Conservation (phyloP, 2,329 filamentous ascomycete species). For the Claviceps citrina region DNA sequence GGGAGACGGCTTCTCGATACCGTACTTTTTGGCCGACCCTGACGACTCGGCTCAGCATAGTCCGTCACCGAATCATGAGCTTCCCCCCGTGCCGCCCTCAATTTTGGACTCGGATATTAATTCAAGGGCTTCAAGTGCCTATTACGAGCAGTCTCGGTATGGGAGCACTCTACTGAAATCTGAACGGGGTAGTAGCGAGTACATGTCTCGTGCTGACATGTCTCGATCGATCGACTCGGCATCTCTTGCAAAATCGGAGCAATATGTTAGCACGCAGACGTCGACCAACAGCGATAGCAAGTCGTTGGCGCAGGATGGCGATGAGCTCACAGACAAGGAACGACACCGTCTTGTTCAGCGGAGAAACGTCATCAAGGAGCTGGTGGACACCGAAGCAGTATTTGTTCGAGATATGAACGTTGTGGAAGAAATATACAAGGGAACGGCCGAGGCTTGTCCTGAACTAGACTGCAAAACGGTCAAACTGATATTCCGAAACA, state of each 20-base stretch:
- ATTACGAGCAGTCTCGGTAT: constrained; percentile 23
- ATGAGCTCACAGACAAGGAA: constrained; percentile 35
- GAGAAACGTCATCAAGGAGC: constrained; percentile 73
- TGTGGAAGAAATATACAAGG: constrained; percentile 93
- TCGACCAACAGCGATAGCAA: constrained; percentile 24
- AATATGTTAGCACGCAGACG: constrained; percentile 21
- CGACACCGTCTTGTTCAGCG: constrained; percentile 64
- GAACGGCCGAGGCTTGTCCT: constrained; percentile 68
- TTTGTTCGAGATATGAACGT: constrained; percentile 96
- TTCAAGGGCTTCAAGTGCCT: constrained; percentile 26
- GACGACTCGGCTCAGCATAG: constrained; percentile 16
- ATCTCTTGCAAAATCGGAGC: constrained; percentile 29
- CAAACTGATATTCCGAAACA: constrained; percentile 84
- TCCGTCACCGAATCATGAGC: constrained; percentile 33
- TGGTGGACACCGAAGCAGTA: constrained; percentile 81
- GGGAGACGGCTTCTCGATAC: constrained; percentile 33
- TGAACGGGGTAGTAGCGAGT: constrained; percentile 30
- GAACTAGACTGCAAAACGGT: constrained; percentile 71
- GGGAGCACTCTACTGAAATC: constrained; percentile 29
- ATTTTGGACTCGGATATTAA: constrained; percentile 20
- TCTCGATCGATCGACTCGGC: constrained; percentile 31
- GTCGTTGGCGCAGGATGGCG: constrained; percentile 21
- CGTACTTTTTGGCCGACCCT: constrained; percentile 25
- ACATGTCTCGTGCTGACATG: constrained; percentile 25
- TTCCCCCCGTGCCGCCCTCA: constrained; percentile 32